Conservation (phyloP, 2,329 filamentous ascomycete species). For the Leptographium galeiforme region DNA sequence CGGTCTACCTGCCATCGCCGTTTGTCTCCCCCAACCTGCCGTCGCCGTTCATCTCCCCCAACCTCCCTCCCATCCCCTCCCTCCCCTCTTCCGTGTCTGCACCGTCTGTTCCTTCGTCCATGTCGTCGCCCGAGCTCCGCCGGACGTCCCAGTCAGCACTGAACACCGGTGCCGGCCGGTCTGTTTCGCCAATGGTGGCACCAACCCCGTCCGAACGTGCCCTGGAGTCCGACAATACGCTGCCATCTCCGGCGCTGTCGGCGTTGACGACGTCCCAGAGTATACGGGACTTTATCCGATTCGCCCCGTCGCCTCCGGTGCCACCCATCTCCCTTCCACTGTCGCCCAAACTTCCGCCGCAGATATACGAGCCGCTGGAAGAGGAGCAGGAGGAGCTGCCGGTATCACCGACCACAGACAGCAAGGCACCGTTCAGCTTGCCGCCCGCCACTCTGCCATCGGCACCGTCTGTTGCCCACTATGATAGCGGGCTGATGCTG, state of each 20-base stretch:
- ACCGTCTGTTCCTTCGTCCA: not conserved
- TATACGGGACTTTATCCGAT: constrained; percentile 11
- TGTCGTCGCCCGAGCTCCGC: not conserved
- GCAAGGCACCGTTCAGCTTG: not conserved
- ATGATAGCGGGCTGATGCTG: constrained; percentile 7
- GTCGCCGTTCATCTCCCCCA: not conserved
- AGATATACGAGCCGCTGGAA: not conserved
- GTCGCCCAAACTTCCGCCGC: constrained; percentile 2
- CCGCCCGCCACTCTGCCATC: constrained; percentile 4
- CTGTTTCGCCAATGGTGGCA: not conserved
- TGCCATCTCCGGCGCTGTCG: not conserved
- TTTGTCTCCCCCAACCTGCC: not conserved
- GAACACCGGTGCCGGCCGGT: not conserved
- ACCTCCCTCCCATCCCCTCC: not conserved
- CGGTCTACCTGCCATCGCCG: not conserved
- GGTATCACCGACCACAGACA: not conserved
- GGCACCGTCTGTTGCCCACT: not conserved
- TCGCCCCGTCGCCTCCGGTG: constrained; percentile 8
- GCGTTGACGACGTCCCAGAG: constrained; percentile 1
- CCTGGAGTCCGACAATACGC: not conserved
- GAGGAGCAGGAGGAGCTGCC: not conserved
- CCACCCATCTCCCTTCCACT: constrained; percentile 7
- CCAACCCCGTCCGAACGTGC: not conserved
- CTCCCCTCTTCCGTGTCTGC: not conserved
- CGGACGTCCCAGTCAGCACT: not conserved